A percentile compares a stretch with the other conserved stretches of the same genome.
Conservation (phyloP, 805 yeast genomes). For the Myxozyma nipponensis region DNA sequence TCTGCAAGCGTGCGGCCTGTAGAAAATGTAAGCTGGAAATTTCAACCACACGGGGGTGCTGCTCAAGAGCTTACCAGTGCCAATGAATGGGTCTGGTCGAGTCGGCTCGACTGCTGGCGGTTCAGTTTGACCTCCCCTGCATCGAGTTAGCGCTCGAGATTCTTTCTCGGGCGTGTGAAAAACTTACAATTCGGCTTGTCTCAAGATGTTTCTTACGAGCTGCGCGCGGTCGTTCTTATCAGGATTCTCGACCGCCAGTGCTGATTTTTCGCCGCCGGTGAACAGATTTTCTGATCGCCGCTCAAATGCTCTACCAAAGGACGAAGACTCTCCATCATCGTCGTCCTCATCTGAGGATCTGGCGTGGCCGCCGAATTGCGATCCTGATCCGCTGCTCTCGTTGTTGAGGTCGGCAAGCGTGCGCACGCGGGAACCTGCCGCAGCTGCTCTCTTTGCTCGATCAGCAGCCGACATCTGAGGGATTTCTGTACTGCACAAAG, state of each 20-base stretch:
- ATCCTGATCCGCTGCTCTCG: slow-evolving; percentile 10
- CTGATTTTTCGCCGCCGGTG: slow-evolving; percentile 69
- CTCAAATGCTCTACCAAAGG: slow-evolving; percentile 8
- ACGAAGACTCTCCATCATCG: slow-evolving; percentile 34
- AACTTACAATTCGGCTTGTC: slow-evolving; percentile 35
- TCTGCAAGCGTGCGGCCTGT: slow-evolving; percentile 28
- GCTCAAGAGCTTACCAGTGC: slow-evolving; percentile 8
- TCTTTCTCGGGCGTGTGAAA: not conserved
- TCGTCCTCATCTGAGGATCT: slow-evolving; percentile 17
- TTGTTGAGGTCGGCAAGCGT: slow-evolving; percentile 22
- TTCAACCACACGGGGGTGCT: too few species aligned
- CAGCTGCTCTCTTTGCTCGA: slow-evolving; percentile 19
- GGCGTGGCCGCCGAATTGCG: not conserved
- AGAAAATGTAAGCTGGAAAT: not conserved
- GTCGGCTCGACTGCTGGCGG: slow-evolving; percentile 6
- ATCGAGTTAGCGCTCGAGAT: not conserved
- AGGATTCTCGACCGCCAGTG: slow-evolving; percentile 72
- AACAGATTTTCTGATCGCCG: slow-evolving; percentile 40
- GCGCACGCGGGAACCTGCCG: slow-evolving; percentile 20
- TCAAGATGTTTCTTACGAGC: slow-evolving; percentile 38
- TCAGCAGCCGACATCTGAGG: slow-evolving; percentile 10
- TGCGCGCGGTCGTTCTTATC: slow-evolving; percentile 32
- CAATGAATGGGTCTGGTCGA: slow-evolving; percentile 9
- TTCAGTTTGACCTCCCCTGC: slow-evolving; percentile 9
- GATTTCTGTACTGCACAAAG: not conserved